A percentile compares a stretch with the other conserved stretches of the same genome.
These are phyloP conservation scores for Populus euphratica DNA, from an alignment of 345 rosid species.

Conservation along the genomic window DNA sequence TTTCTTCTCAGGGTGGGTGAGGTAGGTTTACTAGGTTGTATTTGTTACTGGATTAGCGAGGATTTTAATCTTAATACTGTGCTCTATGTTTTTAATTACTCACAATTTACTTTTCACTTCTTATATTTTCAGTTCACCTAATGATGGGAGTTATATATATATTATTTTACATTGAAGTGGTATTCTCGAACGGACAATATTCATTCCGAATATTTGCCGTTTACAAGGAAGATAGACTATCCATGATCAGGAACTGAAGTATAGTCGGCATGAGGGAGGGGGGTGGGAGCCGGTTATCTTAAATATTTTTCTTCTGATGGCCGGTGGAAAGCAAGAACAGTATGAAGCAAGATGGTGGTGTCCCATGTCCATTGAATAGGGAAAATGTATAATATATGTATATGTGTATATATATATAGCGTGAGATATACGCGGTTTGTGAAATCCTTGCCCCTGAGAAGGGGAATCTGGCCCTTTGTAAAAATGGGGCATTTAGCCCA, in stretches of 20 bases:
- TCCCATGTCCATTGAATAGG: too few species aligned
- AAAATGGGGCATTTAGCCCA: too few species aligned
- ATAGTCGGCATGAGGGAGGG: not conserved
- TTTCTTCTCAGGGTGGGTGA: constrained; percentile 21
- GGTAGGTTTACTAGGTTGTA: constrained; percentile 33
- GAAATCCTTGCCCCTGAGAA: not conserved
- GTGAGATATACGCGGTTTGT: constrained; percentile 11
- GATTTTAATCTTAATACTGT: constrained; percentile 8
- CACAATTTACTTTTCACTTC: not conserved
- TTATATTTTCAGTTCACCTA: not conserved
- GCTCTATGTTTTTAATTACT: not conserved
- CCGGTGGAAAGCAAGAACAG: constrained; percentile 38
- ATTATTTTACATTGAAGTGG: too few species aligned
- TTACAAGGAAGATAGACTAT: too few species aligned
- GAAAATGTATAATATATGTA: too few species aligned
- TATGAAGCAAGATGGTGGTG: constrained; percentile 16
- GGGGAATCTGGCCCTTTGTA: not conserved
- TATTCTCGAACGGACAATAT: too few species aligned
- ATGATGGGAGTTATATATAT: too few species aligned
- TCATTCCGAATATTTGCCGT: too few species aligned
- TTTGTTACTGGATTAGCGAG: constrained; percentile 27
- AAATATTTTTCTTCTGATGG: constrained; percentile 8
- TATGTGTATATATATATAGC: not conserved
- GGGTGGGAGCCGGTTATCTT: constrained; percentile 19
- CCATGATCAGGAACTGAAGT: too few species aligned